These are phyloP conservation scores for Myriosclerotinia curreyana DNA, from an alignment of 2,329 filamentous ascomycete genomes.

Conservation along the genomic window DNA sequence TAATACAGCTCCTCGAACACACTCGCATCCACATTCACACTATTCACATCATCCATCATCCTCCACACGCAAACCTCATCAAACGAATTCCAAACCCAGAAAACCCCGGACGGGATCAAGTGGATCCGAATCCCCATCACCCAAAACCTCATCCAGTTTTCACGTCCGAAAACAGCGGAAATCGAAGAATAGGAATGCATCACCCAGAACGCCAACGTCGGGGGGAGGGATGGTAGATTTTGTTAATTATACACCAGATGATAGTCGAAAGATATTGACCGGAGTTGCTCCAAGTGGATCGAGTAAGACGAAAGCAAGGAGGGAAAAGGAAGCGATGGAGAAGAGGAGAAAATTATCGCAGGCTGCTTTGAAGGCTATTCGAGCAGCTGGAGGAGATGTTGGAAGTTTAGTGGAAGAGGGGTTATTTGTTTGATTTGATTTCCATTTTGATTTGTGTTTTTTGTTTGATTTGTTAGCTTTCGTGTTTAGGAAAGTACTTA, in stretches of 20 bases:
- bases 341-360: conserved; percentile 66
- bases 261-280: conserved; percentile 74
- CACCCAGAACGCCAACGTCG: conserved; percentile 41
- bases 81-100: not conserved
- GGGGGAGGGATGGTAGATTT: conserved; percentile 55
- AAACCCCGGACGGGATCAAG: conserved; percentile 23
- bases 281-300: conserved; percentile 90
- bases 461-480: not conserved
- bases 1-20: conserved; percentile 11
- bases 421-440: conserved; percentile 43
- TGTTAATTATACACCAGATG: conserved; percentile 84
- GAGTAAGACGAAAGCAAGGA: conserved; percentile 88
- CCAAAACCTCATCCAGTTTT: conserved; percentile 24
- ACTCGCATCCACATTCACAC: conserved; percentile 23
- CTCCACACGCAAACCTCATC: conserved; percentile 20
- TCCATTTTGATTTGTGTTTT: not conserved
- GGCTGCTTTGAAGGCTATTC: conserved; percentile 65
- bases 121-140: conserved; percentile 26
- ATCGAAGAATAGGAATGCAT: conserved; percentile 29
- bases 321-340: conserved; percentile 84
- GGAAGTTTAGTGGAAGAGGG: conserved; percentile 52
- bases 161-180: conserved; percentile 35
- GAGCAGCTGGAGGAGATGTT: conserved; percentile 68
- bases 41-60: conserved; percentile 17
- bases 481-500: conserved; percentile 2